These are phyloP conservation scores for Beauveria brongniartii DNA, from an alignment of 2,329 filamentous ascomycete species.

Conservation along the genomic window DNA sequence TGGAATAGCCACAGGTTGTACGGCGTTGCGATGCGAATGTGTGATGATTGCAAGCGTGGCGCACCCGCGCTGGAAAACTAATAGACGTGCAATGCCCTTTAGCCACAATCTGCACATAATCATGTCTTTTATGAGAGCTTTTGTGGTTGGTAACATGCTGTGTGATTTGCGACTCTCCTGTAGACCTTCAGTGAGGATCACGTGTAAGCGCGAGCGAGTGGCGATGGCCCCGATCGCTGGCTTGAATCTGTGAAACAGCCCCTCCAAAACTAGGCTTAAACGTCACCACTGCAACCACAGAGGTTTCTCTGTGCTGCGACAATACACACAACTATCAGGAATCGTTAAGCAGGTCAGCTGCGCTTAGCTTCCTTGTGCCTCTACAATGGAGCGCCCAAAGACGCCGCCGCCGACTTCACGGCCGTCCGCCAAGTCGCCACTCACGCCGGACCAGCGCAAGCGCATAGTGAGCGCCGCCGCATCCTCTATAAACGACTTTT, in stretches of 20 bases:
- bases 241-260: conserved; percentile 12
- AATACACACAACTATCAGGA: too few relatives aligned
- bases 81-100: neutral
- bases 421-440: conserved; percentile 33
- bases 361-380: neutral
- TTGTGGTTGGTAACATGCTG: neutral
- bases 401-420: conserved; percentile 35
- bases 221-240: neutral
- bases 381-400: conserved; percentile 37
- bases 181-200: neutral
- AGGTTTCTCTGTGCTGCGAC: neutral
- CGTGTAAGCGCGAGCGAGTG: conserved; percentile 3
- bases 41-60: neutral
- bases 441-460: conserved; percentile 45
- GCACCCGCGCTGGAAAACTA: conserved; percentile 2
- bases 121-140: neutral
- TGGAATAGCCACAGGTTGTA: neutral
- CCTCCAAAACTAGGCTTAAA: conserved; percentile 15
- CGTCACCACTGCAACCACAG: neutral
- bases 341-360: neutral
- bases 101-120: neutral
- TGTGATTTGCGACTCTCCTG: neutral
- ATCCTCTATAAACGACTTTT: neutral
- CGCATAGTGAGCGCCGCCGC: conserved; percentile 39
- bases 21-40: neutral